Evolutionary conservation across 805 yeast genomes (phyloP).

Genomic region (Yarrowia bubula): DNA sequence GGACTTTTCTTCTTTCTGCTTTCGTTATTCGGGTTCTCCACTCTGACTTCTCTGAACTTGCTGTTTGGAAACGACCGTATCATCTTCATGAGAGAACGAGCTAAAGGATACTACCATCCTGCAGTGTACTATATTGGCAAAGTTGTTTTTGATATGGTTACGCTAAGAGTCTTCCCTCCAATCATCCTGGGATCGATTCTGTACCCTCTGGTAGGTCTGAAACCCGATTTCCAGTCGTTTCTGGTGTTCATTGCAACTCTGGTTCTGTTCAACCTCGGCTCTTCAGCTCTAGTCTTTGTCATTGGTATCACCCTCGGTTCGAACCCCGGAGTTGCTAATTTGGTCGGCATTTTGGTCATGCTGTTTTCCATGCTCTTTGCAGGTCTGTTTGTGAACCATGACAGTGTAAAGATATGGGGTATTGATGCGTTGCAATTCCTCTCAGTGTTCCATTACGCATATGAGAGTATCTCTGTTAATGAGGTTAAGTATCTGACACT

Average conservation of each 20-base stretch:
- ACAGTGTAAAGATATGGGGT: conserved; percentile 59
- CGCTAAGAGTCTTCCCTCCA: conserved; percentile 91
- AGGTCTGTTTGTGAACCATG: conserved; percentile 87
- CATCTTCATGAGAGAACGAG: conserved; percentile 87
- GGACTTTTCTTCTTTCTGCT: conserved; percentile 90
- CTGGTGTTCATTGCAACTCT: conserved; percentile 65
- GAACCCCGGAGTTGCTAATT: conserved; percentile 90
- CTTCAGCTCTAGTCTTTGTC: conserved; percentile 78
- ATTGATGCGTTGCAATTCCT: conserved; percentile 59
- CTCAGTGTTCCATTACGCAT: conserved; percentile 92
- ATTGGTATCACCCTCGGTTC: conserved; percentile 76
- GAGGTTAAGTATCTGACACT: conserved; percentile 85
- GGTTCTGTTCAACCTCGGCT: conserved; percentile 80
- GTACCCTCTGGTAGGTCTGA: conserved; percentile 87
- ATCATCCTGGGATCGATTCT: conserved; percentile 71
- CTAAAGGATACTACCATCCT: conserved; percentile 91
- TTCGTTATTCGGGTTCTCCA: conserved; percentile 90
- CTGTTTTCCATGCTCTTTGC: conserved; percentile 87
- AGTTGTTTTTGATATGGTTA: conserved; percentile 86
- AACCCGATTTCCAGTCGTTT: conserved; percentile 72
- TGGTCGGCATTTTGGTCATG: conserved; percentile 78
- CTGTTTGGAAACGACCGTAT: conserved; percentile 81
- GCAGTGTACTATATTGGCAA: conserved; percentile 81
- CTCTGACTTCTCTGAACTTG: conserved; percentile 86
- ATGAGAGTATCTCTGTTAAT: conserved; percentile 87